These are phyloP conservation scores for Aspergillus incahuasiensis DNA, from an alignment of 495 filamentous ascomycete species.

Conservation along the genomic window DNA sequence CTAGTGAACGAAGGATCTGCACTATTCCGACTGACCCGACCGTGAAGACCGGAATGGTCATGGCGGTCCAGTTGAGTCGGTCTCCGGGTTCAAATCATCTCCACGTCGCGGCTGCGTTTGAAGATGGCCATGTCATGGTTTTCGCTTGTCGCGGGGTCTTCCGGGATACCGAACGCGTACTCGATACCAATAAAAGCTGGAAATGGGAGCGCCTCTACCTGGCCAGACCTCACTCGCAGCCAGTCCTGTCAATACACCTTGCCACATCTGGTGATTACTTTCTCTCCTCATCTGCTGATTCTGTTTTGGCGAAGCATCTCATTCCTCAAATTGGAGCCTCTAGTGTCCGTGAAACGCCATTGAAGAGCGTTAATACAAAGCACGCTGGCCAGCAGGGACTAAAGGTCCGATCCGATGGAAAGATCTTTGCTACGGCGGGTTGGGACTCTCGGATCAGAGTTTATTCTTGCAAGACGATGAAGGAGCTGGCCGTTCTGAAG, in stretches of 20 bases:
- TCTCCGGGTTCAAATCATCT: slow-evolving; percentile 35
- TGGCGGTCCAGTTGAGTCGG: slow-evolving; percentile 64
- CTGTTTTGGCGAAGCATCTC: slow-evolving; percentile 59
- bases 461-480: slow-evolving; percentile 75
- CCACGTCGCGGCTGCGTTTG: slow-evolving; percentile 71
- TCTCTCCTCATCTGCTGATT: slow-evolving; percentile 81
- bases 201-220: slow-evolving; percentile 64
- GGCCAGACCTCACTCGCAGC: slow-evolving; percentile 69
- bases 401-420: slow-evolving; percentile 71
- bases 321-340: slow-evolving; percentile 31
- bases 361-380: slow-evolving; percentile 66
- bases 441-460: slow-evolving; percentile 83
- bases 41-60: slow-evolving; percentile 80
- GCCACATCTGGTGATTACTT: slow-evolving; percentile 56
- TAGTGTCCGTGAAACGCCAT: slow-evolving; percentile 30
- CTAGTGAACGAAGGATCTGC: slow-evolving; percentile 61
- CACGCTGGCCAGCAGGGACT: slow-evolving; percentile 88
- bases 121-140: slow-evolving; percentile 72
- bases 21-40: slow-evolving; percentile 55
- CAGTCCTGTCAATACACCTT: slow-evolving; percentile 74
- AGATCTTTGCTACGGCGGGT: slow-evolving; percentile 84
- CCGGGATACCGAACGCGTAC: slow-evolving; percentile 9
- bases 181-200: slow-evolving; percentile 14
- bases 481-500: slow-evolving; percentile 88
- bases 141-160: slow-evolving; percentile 35